Evolutionary conservation across 257 asterid genomes (phyloP), one percentile per base, ranked within the genome.

Genomic region (Voacanga thouarsii): DNA sequence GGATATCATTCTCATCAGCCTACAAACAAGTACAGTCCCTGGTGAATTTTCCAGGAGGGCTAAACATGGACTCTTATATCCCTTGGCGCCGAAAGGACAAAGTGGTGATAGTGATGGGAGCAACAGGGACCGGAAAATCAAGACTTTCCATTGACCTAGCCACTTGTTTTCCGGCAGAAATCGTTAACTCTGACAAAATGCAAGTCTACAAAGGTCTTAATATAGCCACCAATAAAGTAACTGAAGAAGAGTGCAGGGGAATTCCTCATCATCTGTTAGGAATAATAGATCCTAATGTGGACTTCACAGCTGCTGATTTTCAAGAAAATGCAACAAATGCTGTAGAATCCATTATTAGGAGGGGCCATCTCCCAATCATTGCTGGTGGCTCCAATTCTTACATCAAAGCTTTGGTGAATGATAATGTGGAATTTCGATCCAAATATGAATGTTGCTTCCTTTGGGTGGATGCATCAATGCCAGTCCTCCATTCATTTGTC

Each of bases 381-480:
- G 97, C 96, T 24, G 99, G 97, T 0, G 97, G 97, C 6, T 92
- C 97, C 0, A 91, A 91, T 78, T 94, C 97, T 0, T 91, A 72
- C 70, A 82, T 92, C 21, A 90, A 86, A 24, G 92, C 97, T 0
- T 85, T 94, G 0, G 91, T 90, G 18, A 75, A 72, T 47, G 92
- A 92, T 3, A 79, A 87, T 71, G 2, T 47, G 7, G 85, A 80
- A 3, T 94, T 91, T 59, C 83, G 82, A 3, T 75, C 90, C 0
- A 91, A 79, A 68, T 91, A 90, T 5, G 94, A 92, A 6, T 89
- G 85, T 53, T 91, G 94, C 1, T 87, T 91, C 28, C 87, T 94
- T 0, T 91, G 99, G 89, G 92, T 94, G 0, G 94, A 92, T 6
- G 97, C 90, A 1, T 79, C 85, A 4, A 74, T 86, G 82, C 77